Percentiles rank a stretch among this genome's conserved stretches.
Evolutionary conservation across 2,329 filamentous ascomycete genomes (phyloP).

Genomic region (Cephalotrichum gorgonifer): DNA sequence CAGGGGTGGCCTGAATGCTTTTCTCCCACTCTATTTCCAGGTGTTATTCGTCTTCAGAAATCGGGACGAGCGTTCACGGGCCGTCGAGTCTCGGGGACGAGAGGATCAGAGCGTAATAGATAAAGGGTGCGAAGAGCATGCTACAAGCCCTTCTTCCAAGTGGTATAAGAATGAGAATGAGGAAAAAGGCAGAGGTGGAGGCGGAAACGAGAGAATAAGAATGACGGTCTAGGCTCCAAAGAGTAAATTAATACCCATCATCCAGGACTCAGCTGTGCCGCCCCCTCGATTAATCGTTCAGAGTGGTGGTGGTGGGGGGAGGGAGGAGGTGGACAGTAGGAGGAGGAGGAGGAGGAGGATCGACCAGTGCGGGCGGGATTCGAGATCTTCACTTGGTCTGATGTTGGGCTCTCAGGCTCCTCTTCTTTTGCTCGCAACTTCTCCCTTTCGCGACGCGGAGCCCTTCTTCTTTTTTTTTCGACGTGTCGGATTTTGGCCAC

Average conservation of each 20-base stretch:
- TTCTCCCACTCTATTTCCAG: not conserved
- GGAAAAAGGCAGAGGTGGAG: not conserved
- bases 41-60: not conserved
- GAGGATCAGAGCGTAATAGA: not conserved
- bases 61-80: not conserved
- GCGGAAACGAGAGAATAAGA: not conserved
- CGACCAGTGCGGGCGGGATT: not conserved
- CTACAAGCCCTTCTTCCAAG: not conserved
- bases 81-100: not conserved
- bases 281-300: not conserved
- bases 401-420: not conserved
- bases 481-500: not conserved
- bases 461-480: no score
- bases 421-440: no score
- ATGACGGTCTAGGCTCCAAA: not conserved
- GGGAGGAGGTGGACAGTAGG: not conserved
- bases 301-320: not conserved
- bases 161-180: not conserved
- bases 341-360: no score
- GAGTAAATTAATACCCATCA: not conserved
- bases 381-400: not conserved
- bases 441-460: not conserved
- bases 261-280: not conserved
- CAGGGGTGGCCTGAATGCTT: not conserved
- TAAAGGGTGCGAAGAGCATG: not conserved